Conservation (phyloP, 1,284 basidiomycete species). For the Apiotrichum veenhuisii region DNA sequence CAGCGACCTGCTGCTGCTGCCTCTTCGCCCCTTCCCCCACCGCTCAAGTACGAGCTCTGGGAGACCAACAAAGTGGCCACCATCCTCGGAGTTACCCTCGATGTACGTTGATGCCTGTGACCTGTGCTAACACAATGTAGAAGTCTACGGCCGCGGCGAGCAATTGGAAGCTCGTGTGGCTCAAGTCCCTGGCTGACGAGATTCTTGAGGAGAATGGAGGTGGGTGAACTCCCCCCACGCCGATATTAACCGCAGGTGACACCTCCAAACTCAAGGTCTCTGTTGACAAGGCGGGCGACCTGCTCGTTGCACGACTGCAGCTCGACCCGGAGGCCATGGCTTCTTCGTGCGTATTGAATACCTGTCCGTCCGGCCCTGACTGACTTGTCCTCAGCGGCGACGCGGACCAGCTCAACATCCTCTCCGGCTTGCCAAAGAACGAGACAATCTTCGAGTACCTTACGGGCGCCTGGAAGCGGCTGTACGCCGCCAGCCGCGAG, state of each 20-base stretch:
- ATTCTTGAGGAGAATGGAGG: conserved; percentile 63
- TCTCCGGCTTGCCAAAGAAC: conserved; percentile 70
- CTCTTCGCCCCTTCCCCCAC: not conserved
- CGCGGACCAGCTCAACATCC: conserved; percentile 68
- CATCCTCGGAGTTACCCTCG: conserved; percentile 74
- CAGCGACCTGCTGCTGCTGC: conserved; percentile 1
- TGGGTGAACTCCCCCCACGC: conserved; percentile 42
- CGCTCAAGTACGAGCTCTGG: conserved; percentile 62
- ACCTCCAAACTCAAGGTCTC: conserved; percentile 36
- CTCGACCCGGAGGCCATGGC: conserved; percentile 70
- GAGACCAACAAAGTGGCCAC: conserved; percentile 64
- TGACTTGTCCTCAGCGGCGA: conserved; percentile 55
- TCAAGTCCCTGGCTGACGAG: conserved; percentile 72
- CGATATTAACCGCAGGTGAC: conserved; percentile 6
- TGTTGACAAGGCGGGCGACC: conserved; percentile 50
- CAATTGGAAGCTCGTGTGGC: conserved; percentile 72
- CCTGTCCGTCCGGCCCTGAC: not conserved
- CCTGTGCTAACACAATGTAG: conserved; percentile 49
- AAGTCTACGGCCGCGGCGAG: conserved; percentile 65
- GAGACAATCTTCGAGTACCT: conserved; percentile 90
- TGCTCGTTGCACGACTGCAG: conserved; percentile 83
- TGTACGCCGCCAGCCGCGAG: conserved; percentile 59
- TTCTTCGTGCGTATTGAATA: conserved; percentile 21
- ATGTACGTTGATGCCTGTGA: conserved; percentile 57
- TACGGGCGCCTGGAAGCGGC: conserved; percentile 82